Evolutionary conservation across 2,329 filamentous ascomycete genomes (phyloP).

Genomic region (Neonectria coccinea): DNA sequence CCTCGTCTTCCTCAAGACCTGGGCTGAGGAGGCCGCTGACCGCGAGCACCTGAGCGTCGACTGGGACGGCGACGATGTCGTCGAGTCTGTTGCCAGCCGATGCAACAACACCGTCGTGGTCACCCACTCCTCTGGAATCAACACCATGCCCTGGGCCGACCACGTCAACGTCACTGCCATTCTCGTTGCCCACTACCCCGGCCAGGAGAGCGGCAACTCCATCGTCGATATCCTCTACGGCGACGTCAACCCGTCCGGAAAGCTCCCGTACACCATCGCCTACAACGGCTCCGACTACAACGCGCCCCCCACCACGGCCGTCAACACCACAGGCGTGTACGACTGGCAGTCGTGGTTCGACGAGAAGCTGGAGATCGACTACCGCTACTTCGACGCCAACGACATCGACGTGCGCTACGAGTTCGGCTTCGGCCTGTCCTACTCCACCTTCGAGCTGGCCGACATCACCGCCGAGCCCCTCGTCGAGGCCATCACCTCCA

Average conservation of each 20-base stretch:
- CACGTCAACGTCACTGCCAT: constrained; percentile 75
- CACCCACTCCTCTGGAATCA: constrained; percentile 75
- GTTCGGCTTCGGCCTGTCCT: constrained; percentile 77
- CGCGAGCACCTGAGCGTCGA: constrained; percentile 65
- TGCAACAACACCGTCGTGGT: constrained; percentile 74
- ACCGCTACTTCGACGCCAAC: constrained; percentile 72
- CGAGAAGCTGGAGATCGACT: constrained; percentile 76
- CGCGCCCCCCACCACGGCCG: constrained; percentile 52
- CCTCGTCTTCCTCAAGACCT: constrained; percentile 73
- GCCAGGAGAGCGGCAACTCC: constrained; percentile 76
- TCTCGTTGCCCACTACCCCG: constrained; percentile 76
- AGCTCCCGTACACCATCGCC: constrained; percentile 80
- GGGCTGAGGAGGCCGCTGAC: constrained; percentile 74
- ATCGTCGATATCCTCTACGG: constrained; percentile 76
- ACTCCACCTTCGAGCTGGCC: constrained; percentile 70
- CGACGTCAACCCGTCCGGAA: constrained; percentile 74
- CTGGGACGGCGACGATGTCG: constrained; percentile 71
- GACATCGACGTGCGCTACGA: constrained; percentile 71
- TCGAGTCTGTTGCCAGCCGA: constrained; percentile 71
- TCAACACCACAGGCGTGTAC: constrained; percentile 52
- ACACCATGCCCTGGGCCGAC: constrained; percentile 76
- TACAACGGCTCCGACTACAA: constrained; percentile 62
- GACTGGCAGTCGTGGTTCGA: constrained; percentile 64
- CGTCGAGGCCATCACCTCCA: constrained; percentile 42
- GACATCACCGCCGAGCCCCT: constrained; percentile 41